Base-by-base conservation (phyloP, 441 rosid species). In the Omphalea diandra region DNA sequence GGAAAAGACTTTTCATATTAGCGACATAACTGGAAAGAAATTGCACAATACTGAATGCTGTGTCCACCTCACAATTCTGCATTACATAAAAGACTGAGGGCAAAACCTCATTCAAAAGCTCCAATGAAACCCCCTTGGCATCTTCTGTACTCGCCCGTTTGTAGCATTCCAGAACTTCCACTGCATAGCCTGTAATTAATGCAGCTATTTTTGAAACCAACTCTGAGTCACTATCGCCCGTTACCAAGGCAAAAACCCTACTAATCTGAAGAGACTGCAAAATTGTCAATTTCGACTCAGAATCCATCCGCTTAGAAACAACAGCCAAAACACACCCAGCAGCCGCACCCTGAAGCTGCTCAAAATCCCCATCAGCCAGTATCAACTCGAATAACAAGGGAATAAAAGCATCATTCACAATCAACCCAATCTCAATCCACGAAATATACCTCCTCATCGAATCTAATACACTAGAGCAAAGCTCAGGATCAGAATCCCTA, bases 361-460 rank as follows among this genome's bases (percentile, higher is more conserved):
- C 94, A 2, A 84, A 80, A 47, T 76, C 82, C 70, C 87, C 86
- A 17, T 87, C 83, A 22, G 76, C 83, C 84, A 90, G 66, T 73
- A 90, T 76, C 81, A 86, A 81, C 61, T 92, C 96, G 80, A 92
- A 94, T 71, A 94, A 78, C 15, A 92, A 73, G 0, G 93, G 93
- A 71, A 89, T 77, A 74, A 94, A 92, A 0, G 77, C 85, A 75
- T 88, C 89, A 73, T 94, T 94, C 22, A 82, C 94, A 63, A 94
- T 82, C 81, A 94, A 81, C 56, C 84, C 83, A 65, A 92, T 92
- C 69, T 94, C 99, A 55, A 94, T 92, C 99, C 99, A 94, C 33
- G 94, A 90, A 70, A 92, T 84, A 64, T 86, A 90, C 84, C 96
- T 86, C 65, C 90, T 84, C 93, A 85, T 86, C 29, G 94, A 83